Evolutionary conservation across 192 early-diverging fungal species (phyloP).

Genomic region (Podochytrium sp.): DNA sequence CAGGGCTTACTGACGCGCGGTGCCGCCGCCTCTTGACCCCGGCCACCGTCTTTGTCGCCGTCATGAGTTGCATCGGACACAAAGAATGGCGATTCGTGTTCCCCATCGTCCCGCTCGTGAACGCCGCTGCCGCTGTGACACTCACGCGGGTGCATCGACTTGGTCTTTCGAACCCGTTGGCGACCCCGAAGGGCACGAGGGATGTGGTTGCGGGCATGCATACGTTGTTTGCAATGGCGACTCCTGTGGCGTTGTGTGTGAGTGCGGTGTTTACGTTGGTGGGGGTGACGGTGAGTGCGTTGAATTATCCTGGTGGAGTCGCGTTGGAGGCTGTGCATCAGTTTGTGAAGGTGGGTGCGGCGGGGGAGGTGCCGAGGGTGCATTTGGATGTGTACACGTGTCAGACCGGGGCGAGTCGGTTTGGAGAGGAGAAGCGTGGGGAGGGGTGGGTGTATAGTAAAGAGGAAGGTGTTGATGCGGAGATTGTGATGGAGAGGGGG

Average conservation of each 20-base stretch:
- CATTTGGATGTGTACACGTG: constrained; percentile 30
- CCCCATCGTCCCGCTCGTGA: constrained; percentile 81
- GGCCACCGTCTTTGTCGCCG: constrained; percentile 55
- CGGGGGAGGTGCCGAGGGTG: background rate
- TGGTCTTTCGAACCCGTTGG: background rate
- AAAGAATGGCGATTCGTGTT: constrained; percentile 97
- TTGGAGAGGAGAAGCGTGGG: constrained; percentile 1
- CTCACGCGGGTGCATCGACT: constrained; percentile 32
- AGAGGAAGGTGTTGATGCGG: constrained; percentile 8
- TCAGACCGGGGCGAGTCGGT: constrained; percentile 20
- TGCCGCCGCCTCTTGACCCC: constrained; percentile 60
- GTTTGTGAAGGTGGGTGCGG: background rate
- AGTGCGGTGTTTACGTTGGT: constrained; percentile 10
- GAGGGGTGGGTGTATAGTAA: constrained; percentile 29
- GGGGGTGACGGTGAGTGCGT: constrained; percentile 54
- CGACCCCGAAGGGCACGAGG: background rate
- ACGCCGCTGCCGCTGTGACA: constrained; percentile 66
- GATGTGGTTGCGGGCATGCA: background rate
- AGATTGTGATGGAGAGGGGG: constrained; percentile 15
- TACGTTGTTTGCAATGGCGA: background rate
- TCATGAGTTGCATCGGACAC: constrained; percentile 81
- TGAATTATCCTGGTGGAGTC: constrained; percentile 90
- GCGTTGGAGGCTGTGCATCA: constrained; percentile 71
- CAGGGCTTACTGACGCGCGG: constrained; percentile 41
- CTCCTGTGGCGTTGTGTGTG: background rate